Conservation (phyloP, 441 rosid species). For the Corymbia calophylla region DNA sequence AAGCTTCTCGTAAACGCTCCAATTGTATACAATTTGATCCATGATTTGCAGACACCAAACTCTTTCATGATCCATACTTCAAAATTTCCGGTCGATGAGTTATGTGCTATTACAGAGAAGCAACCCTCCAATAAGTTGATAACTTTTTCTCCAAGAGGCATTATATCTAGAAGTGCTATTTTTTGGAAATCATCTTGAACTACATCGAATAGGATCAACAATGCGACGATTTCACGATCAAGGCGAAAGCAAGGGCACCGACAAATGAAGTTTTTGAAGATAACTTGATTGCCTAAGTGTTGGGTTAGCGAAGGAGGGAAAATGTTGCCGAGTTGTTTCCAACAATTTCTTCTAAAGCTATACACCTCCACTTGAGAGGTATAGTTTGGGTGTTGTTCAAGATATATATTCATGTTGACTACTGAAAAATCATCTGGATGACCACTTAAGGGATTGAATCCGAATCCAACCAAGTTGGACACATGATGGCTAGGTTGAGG, state of each 20-base stretch:
- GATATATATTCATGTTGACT: not conserved
- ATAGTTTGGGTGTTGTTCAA: not conserved
- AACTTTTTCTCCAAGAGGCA: not conserved
- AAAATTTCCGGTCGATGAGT: not conserved
- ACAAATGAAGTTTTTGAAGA: not conserved
- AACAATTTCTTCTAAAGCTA: not conserved
- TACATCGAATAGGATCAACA: not conserved
- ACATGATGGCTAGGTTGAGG: no score
- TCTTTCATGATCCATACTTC: not conserved
- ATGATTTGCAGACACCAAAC: not conserved
- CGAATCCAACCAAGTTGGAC: not conserved
- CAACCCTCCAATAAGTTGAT: not conserved
- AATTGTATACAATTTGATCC: not conserved
- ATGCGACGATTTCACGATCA: accelerated
- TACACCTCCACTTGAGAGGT: not conserved
- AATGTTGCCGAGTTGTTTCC: not conserved
- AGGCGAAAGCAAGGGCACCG: not conserved
- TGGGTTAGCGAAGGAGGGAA: not conserved
- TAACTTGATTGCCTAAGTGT: not conserved
- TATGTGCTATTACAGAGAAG: not conserved
- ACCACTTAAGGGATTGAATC: not conserved
- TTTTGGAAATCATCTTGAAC: not conserved
- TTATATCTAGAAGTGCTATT: not conserved
- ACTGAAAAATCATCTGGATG: not conserved
- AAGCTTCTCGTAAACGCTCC: accelerated